Percentiles rank a stretch among this genome's conserved stretches.
Evolutionary conservation across 805 yeast genomes (phyloP).

Genomic region (Zygotorulaspora sp.): DNA sequence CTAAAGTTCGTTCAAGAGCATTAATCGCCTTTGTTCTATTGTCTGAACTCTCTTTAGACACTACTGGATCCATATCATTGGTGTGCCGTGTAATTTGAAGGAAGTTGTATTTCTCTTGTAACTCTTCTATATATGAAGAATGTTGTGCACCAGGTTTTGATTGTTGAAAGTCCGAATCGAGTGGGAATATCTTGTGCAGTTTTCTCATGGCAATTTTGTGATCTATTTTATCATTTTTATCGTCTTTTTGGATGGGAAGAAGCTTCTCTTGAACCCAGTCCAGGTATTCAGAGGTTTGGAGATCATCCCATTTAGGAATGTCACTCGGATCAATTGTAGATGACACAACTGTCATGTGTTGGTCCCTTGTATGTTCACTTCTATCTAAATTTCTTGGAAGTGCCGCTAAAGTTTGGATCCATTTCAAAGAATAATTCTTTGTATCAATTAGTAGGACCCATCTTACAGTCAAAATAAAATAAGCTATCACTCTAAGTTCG

Average conservation of each 20-base stretch:
- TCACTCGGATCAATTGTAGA: constrained; percentile 5
- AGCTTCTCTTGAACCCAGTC: constrained; percentile 29
- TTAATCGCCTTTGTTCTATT: constrained; percentile 8
- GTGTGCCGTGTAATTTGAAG: constrained; percentile 14
- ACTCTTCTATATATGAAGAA: constrained; percentile 19
- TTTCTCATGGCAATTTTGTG: constrained; percentile 31
- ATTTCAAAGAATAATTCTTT: constrained; percentile 13
- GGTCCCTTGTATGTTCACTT: constrained; percentile 11
- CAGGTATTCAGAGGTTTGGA: constrained; percentile 23
- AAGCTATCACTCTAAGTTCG: constrained; percentile 24
- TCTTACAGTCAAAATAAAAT: constrained; percentile 22
- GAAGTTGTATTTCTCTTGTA: constrained; percentile 25
- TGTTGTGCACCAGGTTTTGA: not conserved
- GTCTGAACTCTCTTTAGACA: not conserved
- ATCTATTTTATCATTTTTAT: constrained; percentile 24
- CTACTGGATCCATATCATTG: not conserved
- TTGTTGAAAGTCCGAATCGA: constrained; percentile 9
- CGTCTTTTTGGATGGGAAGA: constrained; percentile 17
- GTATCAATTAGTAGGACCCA: constrained; percentile 20
- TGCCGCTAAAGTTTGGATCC: constrained; percentile 9
- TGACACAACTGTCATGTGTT: constrained; percentile 10
- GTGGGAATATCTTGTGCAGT: constrained; percentile 28
- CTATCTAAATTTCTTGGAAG: constrained; percentile 4
- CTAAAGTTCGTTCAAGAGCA: constrained; percentile 16
- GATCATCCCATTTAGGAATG: constrained; percentile 20